Conservation (phyloP, 176 grass and related monocot species). For the Typha latifolia region DNA sequence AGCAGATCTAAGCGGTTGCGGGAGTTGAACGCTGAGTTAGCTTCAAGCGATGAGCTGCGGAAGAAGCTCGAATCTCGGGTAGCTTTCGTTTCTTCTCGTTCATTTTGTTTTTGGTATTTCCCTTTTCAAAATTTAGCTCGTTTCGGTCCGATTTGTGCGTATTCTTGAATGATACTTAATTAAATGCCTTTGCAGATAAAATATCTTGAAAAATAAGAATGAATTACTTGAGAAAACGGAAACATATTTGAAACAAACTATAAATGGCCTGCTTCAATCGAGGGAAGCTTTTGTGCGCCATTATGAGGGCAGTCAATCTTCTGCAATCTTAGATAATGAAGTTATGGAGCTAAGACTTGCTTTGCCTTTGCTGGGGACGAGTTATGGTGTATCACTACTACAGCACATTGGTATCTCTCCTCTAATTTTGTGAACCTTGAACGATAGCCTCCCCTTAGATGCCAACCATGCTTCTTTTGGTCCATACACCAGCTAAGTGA, state of each 20-base stretch:
- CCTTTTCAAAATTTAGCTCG: no score
- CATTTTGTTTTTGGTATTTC: not conserved
- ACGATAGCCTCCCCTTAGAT: no score
- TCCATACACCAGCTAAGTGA: no score
- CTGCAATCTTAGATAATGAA: not conserved
- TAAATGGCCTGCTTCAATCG: slow-evolving; percentile 53
- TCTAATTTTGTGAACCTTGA: not conserved
- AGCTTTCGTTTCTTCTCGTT: not conserved
- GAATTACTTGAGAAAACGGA: slow-evolving; percentile 53
- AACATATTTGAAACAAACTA: slow-evolving; percentile 59
- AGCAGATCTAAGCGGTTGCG: slow-evolving; percentile 29
- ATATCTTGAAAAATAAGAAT: slow-evolving; percentile 62
- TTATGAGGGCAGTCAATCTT: slow-evolving; percentile 44
- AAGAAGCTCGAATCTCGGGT: slow-evolving; percentile 32
- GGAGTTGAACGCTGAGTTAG: slow-evolving; percentile 18
- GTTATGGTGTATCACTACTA: not conserved
- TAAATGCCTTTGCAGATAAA: slow-evolving; percentile 42
- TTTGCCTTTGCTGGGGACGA: not conserved
- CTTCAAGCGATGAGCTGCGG: slow-evolving; percentile 16
- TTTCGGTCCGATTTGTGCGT: no score
- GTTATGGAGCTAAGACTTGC: not conserved
- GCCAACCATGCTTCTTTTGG: no score
- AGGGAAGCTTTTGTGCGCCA: slow-evolving; percentile 57
- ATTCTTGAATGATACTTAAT: no score
- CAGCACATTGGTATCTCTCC: not conserved